Base-by-base conservation (phyloP, 306 rosid species). In the Cicer judaicum region DNA sequence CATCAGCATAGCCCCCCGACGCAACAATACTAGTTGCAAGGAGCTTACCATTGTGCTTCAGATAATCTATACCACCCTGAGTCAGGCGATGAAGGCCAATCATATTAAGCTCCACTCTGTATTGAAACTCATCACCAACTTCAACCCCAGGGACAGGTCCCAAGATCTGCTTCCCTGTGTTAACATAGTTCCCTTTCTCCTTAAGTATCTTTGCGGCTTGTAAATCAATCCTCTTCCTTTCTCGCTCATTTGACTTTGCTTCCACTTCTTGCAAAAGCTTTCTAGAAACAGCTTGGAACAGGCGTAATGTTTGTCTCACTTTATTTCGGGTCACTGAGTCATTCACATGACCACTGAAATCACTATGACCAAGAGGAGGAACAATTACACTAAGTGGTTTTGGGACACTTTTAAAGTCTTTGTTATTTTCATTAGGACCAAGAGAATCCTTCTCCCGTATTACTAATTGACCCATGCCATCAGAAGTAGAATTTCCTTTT, bases 71-170 rank as follows among this genome's bases (percentile, higher is more conserved):
- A 43, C 98, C 98, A 71, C 89, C 89, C 69, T 91, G 96, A 68
- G 2, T 68, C 11, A 15, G 91, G 67, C 95, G 97, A 85, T 91
- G 96, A 74, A 94, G 87, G 21, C 98, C 97, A 53, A 94, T 79
- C 29, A 91, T 76, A 79, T 70, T 83, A 42, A 94, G 98, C 82
- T 94, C 97, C 70, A 90, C 75, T 80, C 98, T 84, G 74, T 88
- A 91, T 49, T 91, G 96, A 63, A 94, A 94, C 78, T 93, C 96
- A 73, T 93, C 97, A 44, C 98, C 97, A 38, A 93, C 91, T 85
- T 93, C 98, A 66, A 91, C 88, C 67, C 98, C 98, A 1, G 97
- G 93, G 53, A 93, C 94, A 66, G 67, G 0, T 66, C 98, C 98
- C 75, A 91, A 16, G 38, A 93, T 87, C 59, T 85, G 84, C 70